phyloP scores from a whole-genome alignment of 2,329 filamentous ascomycete species.

The Penicillium sp. region DNA sequence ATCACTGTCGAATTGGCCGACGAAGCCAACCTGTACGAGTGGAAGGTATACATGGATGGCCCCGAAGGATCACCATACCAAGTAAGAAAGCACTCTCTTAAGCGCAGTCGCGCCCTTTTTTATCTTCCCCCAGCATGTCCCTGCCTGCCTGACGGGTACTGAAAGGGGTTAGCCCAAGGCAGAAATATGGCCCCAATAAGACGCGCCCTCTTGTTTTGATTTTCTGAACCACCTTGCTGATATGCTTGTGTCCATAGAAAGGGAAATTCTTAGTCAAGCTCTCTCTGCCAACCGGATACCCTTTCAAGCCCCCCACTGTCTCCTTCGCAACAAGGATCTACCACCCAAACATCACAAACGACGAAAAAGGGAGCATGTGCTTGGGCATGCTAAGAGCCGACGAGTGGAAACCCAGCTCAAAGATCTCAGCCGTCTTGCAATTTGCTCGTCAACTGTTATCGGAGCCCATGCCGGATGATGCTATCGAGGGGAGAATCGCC shows the following conservation, averaged over 20 bases:
- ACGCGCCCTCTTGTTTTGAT: neutral
- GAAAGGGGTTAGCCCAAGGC: neutral
- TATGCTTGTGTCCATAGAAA: slow-evolving; percentile 45
- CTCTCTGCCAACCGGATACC: slow-evolving; percentile 75
- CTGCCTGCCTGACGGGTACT: neutral
- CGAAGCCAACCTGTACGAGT: slow-evolving; percentile 66
- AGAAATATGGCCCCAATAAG: neutral
- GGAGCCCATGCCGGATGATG: slow-evolving; percentile 85
- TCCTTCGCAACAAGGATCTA: slow-evolving; percentile 88
- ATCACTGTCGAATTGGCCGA: slow-evolving; percentile 59
- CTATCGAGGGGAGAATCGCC: slow-evolving; percentile 81
- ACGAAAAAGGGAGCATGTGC: slow-evolving; percentile 81
- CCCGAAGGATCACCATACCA: slow-evolving; percentile 65
- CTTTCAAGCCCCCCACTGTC: slow-evolving; percentile 82
- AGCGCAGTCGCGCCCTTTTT: neutral
- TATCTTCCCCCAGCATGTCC: neutral
- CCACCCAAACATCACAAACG: slow-evolving; percentile 92
- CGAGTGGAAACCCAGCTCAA: slow-evolving; percentile 88
- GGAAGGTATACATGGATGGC: slow-evolving; percentile 67
- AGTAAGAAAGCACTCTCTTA: slow-evolving; percentile 41
- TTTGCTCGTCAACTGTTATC: slow-evolving; percentile 72
- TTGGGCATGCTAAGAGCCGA: slow-evolving; percentile 79
- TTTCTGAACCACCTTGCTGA: neutral
- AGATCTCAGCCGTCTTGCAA: slow-evolving; percentile 72
- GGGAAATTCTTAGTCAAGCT: slow-evolving; percentile 75